Conservation (phyloP, 2,329 filamentous ascomycete species). For the Penicillium sp. region DNA sequence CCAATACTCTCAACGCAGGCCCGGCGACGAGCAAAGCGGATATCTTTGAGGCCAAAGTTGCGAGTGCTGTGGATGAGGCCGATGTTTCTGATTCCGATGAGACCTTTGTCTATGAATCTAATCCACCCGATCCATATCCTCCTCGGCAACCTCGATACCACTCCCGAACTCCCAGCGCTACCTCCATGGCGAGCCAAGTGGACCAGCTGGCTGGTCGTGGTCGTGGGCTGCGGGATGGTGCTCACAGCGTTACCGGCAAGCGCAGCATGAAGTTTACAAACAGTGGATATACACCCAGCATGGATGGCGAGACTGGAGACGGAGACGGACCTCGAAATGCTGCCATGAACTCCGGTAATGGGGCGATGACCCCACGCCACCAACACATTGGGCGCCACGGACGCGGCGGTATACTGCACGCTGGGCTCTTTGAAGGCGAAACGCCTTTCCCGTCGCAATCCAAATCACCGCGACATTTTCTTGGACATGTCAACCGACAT, state of each 20-base stretch:
- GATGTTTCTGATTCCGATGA: constrained; percentile 97
- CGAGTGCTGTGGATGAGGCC: constrained; percentile 90
- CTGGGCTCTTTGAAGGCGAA: constrained; percentile 66
- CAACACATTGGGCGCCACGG: constrained; percentile 78
- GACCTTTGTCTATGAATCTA: constrained; percentile 98
- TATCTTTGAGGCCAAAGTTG: constrained; percentile 95
- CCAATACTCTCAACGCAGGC: constrained; percentile 48
- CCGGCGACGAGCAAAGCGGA: constrained; percentile 90
- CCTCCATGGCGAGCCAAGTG: constrained; percentile 59
- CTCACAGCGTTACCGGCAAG: constrained; percentile 64
- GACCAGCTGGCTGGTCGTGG: constrained; percentile 49
- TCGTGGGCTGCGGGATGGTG: constrained; percentile 64
- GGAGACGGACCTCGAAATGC: constrained; percentile 59
- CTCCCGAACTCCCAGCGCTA: constrained; percentile 89
- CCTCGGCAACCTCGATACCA: constrained; percentile 70
- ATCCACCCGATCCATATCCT: constrained; percentile 62
- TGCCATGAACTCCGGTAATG: constrained; percentile 55
- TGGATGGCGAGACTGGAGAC: constrained; percentile 63
- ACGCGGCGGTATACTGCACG: constrained; percentile 63
- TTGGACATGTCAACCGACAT: constrained; percentile 54
- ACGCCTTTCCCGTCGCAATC: constrained; percentile 67
- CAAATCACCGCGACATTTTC: constrained; percentile 56
- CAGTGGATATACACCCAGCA: constrained; percentile 62
- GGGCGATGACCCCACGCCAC: constrained; percentile 61
- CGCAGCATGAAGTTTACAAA: constrained; percentile 97